A percentile compares a stretch with the other conserved stretches of the same genome.
Evolutionary conservation across 148 eudicot genomes (phyloP).

Genomic region (Polygonum aviculare): DNA sequence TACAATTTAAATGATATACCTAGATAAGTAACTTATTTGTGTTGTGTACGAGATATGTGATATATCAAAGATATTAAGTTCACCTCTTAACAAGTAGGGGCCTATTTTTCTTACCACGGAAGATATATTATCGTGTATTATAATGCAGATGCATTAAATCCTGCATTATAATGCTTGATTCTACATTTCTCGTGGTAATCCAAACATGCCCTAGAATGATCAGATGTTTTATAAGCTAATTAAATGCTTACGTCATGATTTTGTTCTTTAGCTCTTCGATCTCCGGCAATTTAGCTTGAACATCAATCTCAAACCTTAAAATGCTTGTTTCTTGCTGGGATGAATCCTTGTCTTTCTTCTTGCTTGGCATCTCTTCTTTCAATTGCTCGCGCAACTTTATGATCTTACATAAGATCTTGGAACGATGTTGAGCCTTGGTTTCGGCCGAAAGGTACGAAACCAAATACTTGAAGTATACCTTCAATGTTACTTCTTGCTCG

Average conservation of each 20-base stretch:
- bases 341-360: neutral
- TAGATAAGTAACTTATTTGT: neutral
- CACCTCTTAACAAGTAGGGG: neutral
- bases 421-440: slow-evolving; percentile 1
- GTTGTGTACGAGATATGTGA: too few species aligned
- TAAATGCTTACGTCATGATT: neutral
- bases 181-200: too few species aligned
- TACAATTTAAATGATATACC: neutral
- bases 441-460: neutral
- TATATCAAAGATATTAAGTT: too few species aligned
- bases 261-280: neutral
- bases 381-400: neutral
- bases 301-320: neutral
- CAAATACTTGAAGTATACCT: slow-evolving; percentile 6
- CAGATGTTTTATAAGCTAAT: neutral
- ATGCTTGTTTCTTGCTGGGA: neutral
- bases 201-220: too few species aligned
- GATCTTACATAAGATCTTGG: neutral
- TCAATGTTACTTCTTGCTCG: neutral
- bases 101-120: too few species aligned
- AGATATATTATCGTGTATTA: too few species aligned
- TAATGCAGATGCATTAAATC: too few species aligned
- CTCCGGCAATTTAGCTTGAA: neutral
- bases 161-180: too few species aligned
- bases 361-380: neutral